Base-by-base conservation (phyloP, 768 basidiomycete genomes). In the Tylopilus rubrobrunneus region DNA sequence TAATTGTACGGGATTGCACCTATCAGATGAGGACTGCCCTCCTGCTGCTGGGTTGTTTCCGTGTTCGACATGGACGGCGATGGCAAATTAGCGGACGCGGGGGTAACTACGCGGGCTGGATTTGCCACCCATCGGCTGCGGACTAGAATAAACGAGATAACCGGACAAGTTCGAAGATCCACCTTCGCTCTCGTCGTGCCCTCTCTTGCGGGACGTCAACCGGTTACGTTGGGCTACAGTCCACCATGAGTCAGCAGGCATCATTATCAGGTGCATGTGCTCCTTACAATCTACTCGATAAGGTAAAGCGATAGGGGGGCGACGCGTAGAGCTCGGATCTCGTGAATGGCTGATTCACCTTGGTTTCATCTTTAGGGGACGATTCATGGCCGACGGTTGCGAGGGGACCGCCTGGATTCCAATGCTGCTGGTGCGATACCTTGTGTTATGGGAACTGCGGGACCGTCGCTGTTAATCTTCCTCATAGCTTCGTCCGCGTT, bases 41-140 rank as follows among this genome's bases (percentile, higher is more conserved):
- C 84, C 53, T 75, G 73, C 17, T 67, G 66, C 23, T 72, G 70
- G 2, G 75, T 67, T 25, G 76, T 69, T 51, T 82, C 82, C 39
- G 76, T 62, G 12, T 72, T 73, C 23, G 83, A 73, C 66, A 80
- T 81, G 7, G 83, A 72, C 15, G 88, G 88, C 4, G 88, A 90
- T 4, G 88, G 86, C 27, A 86, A 71, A 67, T 85, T 84, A 14
- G 76, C 80, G 12, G 88, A 91, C 3, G 82, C 81, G 2, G 88
- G 88, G 14, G 88, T n/a, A 91, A 64, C 88, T 86, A 60, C 88
- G 87, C 8, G 83, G 76, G 64, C 86, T 89, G 10, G 78, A 71
- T 40, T 68, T 77, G 12, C 76, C 70, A 15, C 19, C 19, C 19
- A 72, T 64, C 25, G 76, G 71, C 7, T 74, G 74, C 10, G 84